Conservation (phyloP, 2,329 filamentous ascomycete species). For the Ascosphaera pollenicola region DNA sequence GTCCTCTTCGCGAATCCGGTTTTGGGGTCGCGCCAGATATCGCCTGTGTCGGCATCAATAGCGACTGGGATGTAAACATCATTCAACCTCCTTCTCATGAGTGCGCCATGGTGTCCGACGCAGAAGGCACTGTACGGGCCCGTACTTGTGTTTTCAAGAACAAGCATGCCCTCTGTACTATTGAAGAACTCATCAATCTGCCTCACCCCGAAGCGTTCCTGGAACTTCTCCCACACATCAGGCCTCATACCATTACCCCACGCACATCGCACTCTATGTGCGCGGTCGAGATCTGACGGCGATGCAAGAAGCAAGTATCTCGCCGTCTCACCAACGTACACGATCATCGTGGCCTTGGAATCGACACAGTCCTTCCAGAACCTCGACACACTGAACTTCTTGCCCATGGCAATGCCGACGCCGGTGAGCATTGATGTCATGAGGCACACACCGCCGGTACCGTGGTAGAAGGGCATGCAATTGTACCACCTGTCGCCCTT, state of each 20-base stretch:
- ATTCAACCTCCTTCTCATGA: conserved; percentile 31
- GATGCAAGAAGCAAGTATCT: conserved; percentile 51
- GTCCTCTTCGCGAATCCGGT: conserved; percentile 45
- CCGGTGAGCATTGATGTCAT: conserved; percentile 33
- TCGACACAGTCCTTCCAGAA: conserved; percentile 56
- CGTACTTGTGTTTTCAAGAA: conserved; percentile 34
- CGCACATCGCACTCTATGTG: conserved; percentile 23
- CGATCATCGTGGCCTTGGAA: conserved; percentile 44
- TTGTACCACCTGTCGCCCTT: conserved; percentile 43
- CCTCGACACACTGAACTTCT: conserved; percentile 38
- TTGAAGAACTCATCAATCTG: conserved; percentile 56
- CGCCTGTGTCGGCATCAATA: conserved; percentile 45
- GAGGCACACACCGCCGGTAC: conserved; percentile 42
- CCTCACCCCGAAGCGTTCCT: conserved; percentile 15
- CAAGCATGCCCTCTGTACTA: conserved; percentile 49
- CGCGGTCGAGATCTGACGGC: conserved; percentile 21
- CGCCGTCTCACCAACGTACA: conserved; percentile 59
- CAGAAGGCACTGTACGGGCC: conserved; percentile 40
- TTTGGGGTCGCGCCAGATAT: conserved; percentile 40
- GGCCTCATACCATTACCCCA: conserved; percentile 31
- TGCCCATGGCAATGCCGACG: conserved; percentile 18
- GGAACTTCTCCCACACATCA: conserved; percentile 45
- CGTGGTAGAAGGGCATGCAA: conserved; percentile 61
- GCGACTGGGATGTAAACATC: conserved; percentile 42
- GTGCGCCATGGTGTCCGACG: conserved; percentile 48